Evolutionary conservation across 352 stramenopile genomes (phyloP), one percentile per base, ranked within the genome.

Genomic region (Pythium monospermum): DNA sequence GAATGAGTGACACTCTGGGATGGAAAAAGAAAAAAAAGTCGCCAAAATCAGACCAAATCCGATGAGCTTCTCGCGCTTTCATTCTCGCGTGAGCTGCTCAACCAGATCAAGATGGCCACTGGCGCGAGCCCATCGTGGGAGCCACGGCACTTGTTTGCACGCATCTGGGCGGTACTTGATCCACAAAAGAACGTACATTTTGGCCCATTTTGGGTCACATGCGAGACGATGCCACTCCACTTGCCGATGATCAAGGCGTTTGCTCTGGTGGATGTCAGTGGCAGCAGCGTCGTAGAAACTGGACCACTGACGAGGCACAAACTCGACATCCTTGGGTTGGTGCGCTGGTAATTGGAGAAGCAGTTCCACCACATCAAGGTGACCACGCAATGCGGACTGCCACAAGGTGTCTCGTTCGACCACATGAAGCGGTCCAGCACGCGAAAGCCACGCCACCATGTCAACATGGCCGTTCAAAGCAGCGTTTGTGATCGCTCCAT

Each of bases 291-390:
- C 53, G 31, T 33, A 22, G 13, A 61, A 61, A 50, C 45, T 61
- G 15, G 28, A 31, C 53, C 53, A 61, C 18, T 8, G 6, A 5
- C 3, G 5, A 0, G 53, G 53, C 5, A 61, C 5, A 12, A 53
- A 54, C 11, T 44, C 45, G 5, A 61, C 33, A 11, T 41, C 38
- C 33, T 50, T 44, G 8, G 44, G 38, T 11, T 54, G 39, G 31
- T 61, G 53, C 27, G 18, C 21, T 2, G 36, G 44, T 0, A 26
- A 22, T 31, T 55, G 19, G 1, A 61, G 38, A 26, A 61, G 22
- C 10, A 61, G 54, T n/a, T 41, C 30, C 4, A 61, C 53, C 22
- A 61, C 13, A 6, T 61, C 25, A 2, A 61, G 21, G 19, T 55
- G 30, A n/a, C 53, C 53, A 5, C 42, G 19, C 25, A 21, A 28